Percentiles rank a stretch among this genome's conserved stretches.
phyloP scores from a whole-genome alignment of 306 rosid species.

The Arachis hypogaea region DNA sequence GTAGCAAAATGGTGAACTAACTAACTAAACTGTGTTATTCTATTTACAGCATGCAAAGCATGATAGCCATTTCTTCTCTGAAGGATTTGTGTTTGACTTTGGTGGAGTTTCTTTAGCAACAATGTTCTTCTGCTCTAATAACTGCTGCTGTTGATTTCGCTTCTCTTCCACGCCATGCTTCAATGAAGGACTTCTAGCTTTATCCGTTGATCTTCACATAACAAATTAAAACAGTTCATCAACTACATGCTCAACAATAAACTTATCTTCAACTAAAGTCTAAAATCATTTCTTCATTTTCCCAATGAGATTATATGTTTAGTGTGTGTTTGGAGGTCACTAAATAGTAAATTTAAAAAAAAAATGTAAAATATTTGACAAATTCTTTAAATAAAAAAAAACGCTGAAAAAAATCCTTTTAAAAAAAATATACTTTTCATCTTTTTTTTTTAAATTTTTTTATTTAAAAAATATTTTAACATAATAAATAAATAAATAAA shows the following conservation, averaged over 20 bases:
- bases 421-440: too few relatives aligned
- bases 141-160: conserved; percentile 27
- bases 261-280: background rate
- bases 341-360: too few relatives aligned
- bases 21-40: conserved; percentile 8
- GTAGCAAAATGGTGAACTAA: background rate
- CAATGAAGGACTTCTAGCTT: conserved; percentile 40
- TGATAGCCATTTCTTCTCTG: conserved; percentile 50
- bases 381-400: too few relatives aligned
- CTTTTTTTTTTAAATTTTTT: too few relatives aligned
- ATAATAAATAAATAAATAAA: too few relatives aligned
- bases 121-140: conserved; percentile 19
- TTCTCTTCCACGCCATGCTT: conserved; percentile 32
- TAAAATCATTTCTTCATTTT: background rate
- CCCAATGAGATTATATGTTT: too few relatives aligned
- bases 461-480: too few relatives aligned
- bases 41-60: conserved; percentile 62
- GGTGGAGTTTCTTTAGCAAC: conserved; percentile 35
- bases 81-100: conserved; percentile 5
- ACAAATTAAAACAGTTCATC: conserved; percentile 37
- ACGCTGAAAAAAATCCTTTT: too few relatives aligned
- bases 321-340: too few relatives aligned
- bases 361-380: too few relatives aligned
- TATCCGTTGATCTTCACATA: conserved; percentile 55
- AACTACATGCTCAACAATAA: conserved; percentile 34